phyloP scores from a whole-genome alignment of 768 basidiomycete genomes.

The Trametes cubensis region DNA sequence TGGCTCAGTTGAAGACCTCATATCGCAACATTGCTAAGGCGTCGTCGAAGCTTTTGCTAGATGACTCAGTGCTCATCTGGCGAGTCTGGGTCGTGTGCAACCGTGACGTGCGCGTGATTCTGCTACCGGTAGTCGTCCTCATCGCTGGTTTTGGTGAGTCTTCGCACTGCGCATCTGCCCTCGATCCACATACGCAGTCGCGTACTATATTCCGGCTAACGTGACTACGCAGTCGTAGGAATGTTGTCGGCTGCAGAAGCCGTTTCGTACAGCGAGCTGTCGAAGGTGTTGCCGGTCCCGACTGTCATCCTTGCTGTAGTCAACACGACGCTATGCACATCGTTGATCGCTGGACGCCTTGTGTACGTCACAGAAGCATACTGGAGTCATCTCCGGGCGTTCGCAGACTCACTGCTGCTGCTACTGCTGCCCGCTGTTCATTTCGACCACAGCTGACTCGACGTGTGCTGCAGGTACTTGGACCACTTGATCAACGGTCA shows the following conservation, averaged over 20 bases:
- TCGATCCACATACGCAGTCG: too few relatives aligned
- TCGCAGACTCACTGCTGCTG: too few relatives aligned
- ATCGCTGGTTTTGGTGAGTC: conserved; percentile 6
- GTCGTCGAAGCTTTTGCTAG: background rate
- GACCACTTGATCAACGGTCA: conserved; percentile 5
- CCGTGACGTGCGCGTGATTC: background rate
- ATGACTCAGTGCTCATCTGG: conserved; percentile 11
- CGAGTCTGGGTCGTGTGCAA: conserved; percentile 19
- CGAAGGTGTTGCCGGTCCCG: conserved; percentile 11
- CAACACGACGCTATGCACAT: conserved; percentile 11
- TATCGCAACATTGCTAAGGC: background rate
- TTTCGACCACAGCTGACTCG: background rate
- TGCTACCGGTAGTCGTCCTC: background rate
- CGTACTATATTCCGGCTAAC: too few relatives aligned
- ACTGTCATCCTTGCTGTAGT: conserved; percentile 7
- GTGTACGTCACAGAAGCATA: background rate
- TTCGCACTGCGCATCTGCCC: too few relatives aligned
- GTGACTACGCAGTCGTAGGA: conserved; percentile 1
- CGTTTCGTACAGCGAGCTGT: background rate
- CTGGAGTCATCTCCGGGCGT: too few relatives aligned
- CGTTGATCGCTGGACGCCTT: conserved; percentile 12
- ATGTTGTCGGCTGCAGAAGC: conserved; percentile 6
- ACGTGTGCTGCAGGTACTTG: conserved; percentile 8
- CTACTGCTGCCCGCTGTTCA: too few relatives aligned
- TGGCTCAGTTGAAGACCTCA: too few relatives aligned